These are phyloP conservation scores for Acanthamoeba castellanii DNA, from an alignment of 208 protist genomes.

Conservation along the genomic window DNA sequence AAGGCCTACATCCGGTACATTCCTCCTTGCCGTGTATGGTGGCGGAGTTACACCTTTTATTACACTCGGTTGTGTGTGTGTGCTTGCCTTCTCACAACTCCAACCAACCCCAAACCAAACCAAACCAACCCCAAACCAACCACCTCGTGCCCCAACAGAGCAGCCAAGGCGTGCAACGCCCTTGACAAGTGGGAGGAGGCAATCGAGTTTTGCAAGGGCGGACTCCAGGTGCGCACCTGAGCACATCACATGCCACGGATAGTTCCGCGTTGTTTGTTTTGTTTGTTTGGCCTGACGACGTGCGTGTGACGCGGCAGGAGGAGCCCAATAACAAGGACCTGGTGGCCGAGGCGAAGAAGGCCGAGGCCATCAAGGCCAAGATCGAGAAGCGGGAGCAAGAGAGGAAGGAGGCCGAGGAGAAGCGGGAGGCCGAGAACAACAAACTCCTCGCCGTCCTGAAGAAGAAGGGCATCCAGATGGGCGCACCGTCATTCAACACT, in stretches of 20 bases:
- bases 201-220: constrained; percentile 23
- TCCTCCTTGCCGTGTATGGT: too few species aligned
- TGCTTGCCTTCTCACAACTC: too few species aligned
- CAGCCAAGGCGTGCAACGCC: constrained; percentile 45
- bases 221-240: not conserved
- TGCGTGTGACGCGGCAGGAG: not conserved
- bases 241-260: not conserved
- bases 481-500: constrained; percentile 33
- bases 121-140: not conserved
- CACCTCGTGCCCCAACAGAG: not conserved
- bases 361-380: not conserved
- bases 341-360: constrained; percentile 2
- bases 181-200: constrained; percentile 13
- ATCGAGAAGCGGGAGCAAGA: not conserved
- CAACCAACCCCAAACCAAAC: not conserved
- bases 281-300: not conserved
- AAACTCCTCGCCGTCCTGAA: constrained; percentile 25
- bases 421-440: constrained; percentile 7
- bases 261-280: not conserved
- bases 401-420: not conserved
- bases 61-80: too few species aligned
- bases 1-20: constrained; percentile 6
- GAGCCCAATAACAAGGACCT: constrained; percentile 72
- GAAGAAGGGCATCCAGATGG: constrained; percentile 70
- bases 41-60: too few species aligned